phyloP scores from a whole-genome alignment of 805 yeast species.

The Scheffersomyces lignosus region DNA sequence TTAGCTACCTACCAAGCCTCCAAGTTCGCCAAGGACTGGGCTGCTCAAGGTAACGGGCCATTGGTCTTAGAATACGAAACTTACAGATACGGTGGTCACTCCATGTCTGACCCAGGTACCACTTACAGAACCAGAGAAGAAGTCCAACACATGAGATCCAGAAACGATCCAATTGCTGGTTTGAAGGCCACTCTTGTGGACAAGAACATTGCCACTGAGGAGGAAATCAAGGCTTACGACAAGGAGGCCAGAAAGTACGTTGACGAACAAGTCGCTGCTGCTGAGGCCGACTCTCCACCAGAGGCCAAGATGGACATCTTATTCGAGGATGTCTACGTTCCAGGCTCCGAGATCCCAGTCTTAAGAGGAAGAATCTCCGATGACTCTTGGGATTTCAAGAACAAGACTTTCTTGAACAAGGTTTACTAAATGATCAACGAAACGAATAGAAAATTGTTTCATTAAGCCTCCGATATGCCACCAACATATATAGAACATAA shows the following conservation, averaged over 20 bases:
- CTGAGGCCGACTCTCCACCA: conserved; percentile 93
- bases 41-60: conserved; percentile 92
- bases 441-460: too few relatives aligned
- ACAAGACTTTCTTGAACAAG: conserved; percentile 46
- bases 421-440: conserved; percentile 36
- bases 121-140: conserved; percentile 99
- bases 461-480: too few relatives aligned
- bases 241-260: conserved; percentile 95
- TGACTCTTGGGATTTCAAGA: conserved; percentile 85
- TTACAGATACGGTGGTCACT: conserved; percentile 99
- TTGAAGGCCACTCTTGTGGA: conserved; percentile 85
- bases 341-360: conserved; percentile 88
- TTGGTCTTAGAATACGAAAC: conserved; percentile 95
- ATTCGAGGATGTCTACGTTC: conserved; percentile 95
- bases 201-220: conserved; percentile 85
- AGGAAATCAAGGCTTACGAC: conserved; percentile 90
- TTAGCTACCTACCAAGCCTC: conserved; percentile 95
- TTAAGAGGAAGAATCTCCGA: conserved; percentile 96
- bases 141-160: conserved; percentile 98
- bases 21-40: conserved; percentile 96
- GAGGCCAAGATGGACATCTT: conserved; percentile 92
- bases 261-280: conserved; percentile 90
- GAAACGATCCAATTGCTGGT: conserved; percentile 97
- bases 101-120: conserved; percentile 99
- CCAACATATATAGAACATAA: too few relatives aligned